These are phyloP conservation scores for Grosmannia clavigera DNA, from an alignment of 2,329 filamentous ascomycete species.

Conservation along the genomic window DNA sequence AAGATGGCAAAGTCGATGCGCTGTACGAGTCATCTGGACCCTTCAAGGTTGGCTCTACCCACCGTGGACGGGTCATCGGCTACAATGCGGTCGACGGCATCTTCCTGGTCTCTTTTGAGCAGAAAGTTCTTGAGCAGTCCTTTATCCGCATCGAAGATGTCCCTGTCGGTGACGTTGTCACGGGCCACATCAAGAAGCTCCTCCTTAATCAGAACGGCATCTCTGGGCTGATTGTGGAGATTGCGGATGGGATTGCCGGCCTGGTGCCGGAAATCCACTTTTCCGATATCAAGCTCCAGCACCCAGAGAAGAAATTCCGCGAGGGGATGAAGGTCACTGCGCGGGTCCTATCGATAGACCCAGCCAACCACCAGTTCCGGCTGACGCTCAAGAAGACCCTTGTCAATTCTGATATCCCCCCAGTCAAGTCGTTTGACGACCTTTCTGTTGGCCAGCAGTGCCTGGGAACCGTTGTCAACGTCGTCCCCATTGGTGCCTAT, in stretches of 20 bases:
- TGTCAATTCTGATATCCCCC: conserved; percentile 74
- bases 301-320: conserved; percentile 93
- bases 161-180: conserved; percentile 65
- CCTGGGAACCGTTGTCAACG: conserved; percentile 75
- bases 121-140: conserved; percentile 69
- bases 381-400: conserved; percentile 91
- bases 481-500: conserved; percentile 67
- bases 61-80: conserved; percentile 70
- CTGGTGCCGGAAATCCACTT: conserved; percentile 81
- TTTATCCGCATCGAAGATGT: conserved; percentile 91
- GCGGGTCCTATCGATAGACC: conserved; percentile 69
- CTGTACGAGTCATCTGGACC: conserved; percentile 65
- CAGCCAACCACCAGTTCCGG: conserved; percentile 63
- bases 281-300: conserved; percentile 74
- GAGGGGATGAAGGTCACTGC: conserved; percentile 76
- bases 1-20: conserved; percentile 78
- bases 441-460: conserved; percentile 64
- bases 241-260: conserved; percentile 81
- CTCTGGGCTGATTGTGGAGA: conserved; percentile 65
- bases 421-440: conserved; percentile 66
- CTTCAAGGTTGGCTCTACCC: conserved; percentile 65
- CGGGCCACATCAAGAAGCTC: conserved; percentile 74
- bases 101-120: conserved; percentile 75
- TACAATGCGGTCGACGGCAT: conserved; percentile 81
- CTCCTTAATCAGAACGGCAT: conserved; percentile 68